Percentiles rank a stretch among this genome's conserved stretches.
phyloP scores from a whole-genome alignment of 768 basidiomycete genomes.

The Trichaptum fuscoviolaceum region DNA sequence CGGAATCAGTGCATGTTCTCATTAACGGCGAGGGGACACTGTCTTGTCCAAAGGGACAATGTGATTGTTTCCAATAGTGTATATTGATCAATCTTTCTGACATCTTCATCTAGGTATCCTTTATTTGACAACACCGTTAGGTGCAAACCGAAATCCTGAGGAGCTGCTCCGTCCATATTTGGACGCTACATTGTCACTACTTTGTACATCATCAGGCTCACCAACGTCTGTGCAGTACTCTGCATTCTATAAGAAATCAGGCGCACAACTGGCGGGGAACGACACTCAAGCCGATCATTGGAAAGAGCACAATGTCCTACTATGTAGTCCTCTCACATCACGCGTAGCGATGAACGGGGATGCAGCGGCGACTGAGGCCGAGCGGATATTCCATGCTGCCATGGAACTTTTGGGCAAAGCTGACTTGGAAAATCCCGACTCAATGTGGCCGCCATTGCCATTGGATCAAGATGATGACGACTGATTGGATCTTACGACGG shows the following conservation, averaged over 20 bases:
- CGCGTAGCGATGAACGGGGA: conserved; percentile 53
- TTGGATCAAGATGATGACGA: background rate
- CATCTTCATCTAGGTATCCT: conserved; percentile 43
- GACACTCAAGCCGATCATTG: conserved; percentile 8
- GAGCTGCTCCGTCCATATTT: conserved; percentile 54
- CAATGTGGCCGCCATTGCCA: conserved; percentile 1
- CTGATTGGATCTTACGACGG: background rate
- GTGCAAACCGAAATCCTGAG: conserved; percentile 28
- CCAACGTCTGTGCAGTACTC: conserved; percentile 48
- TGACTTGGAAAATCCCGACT: background rate
- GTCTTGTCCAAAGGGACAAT: conserved; percentile 69
- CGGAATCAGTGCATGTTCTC: conserved; percentile 52
- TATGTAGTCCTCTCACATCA: conserved; percentile 21
- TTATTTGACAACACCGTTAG: conserved; percentile 46
- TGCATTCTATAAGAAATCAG: conserved; percentile 42
- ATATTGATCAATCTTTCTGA: background rate
- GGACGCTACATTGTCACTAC: conserved; percentile 33
- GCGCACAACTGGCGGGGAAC: background rate
- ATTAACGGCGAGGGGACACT: conserved; percentile 69
- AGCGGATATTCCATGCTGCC: conserved; percentile 49
- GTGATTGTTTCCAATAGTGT: conserved; percentile 33
- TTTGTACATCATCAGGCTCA: conserved; percentile 14
- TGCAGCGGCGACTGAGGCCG: conserved; percentile 49
- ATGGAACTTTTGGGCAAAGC: conserved; percentile 21
- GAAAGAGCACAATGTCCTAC: conserved; percentile 4